These are phyloP conservation scores for Zoysia japonica DNA, from an alignment of 176 grass and related monocot species.

Conservation along the genomic window DNA sequence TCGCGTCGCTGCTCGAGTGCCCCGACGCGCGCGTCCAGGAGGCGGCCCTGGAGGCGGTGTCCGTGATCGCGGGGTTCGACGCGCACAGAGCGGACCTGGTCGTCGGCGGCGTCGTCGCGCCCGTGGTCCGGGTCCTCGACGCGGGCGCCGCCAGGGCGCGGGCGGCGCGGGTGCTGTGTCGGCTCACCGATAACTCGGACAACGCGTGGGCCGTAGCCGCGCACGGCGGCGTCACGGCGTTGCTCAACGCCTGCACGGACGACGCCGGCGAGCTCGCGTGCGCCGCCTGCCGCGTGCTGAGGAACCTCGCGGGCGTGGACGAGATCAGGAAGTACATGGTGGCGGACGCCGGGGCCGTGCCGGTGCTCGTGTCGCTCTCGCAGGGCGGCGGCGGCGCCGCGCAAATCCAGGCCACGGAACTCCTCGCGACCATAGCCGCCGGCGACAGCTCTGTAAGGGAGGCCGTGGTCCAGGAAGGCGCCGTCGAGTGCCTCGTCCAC, in stretches of 20 bases:
- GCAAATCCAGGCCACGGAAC: constrained; percentile 70
- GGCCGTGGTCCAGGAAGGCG: constrained; percentile 35
- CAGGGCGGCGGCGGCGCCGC: neutral
- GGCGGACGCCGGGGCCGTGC: constrained; percentile 52
- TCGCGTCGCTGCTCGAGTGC: constrained; percentile 67
- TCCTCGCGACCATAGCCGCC: constrained; percentile 52
- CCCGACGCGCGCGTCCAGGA: constrained; percentile 47
- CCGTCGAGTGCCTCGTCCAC: constrained; percentile 52
- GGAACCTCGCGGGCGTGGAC: constrained; percentile 66
- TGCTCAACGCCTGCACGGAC: constrained; percentile 65
- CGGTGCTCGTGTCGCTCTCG: constrained; percentile 57
- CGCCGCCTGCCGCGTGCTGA: constrained; percentile 63
- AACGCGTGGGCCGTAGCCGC: constrained; percentile 92
- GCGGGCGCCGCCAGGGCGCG: constrained; percentile 46
- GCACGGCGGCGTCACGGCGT: constrained; percentile 69
- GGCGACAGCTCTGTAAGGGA: constrained; percentile 37
- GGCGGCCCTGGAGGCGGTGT: constrained; percentile 58
- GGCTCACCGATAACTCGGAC: constrained; percentile 79
- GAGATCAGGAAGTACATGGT: constrained; percentile 89
- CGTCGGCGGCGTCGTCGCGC: constrained; percentile 53
- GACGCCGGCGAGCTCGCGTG: constrained; percentile 41
- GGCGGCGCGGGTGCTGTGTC: constrained; percentile 62
- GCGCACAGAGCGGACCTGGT: constrained; percentile 56
- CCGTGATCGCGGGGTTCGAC: constrained; percentile 54
- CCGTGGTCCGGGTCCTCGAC: constrained; percentile 62